Base-by-base conservation (phyloP, 768 basidiomycete genomes). In the Mycena haematopus region DNA sequence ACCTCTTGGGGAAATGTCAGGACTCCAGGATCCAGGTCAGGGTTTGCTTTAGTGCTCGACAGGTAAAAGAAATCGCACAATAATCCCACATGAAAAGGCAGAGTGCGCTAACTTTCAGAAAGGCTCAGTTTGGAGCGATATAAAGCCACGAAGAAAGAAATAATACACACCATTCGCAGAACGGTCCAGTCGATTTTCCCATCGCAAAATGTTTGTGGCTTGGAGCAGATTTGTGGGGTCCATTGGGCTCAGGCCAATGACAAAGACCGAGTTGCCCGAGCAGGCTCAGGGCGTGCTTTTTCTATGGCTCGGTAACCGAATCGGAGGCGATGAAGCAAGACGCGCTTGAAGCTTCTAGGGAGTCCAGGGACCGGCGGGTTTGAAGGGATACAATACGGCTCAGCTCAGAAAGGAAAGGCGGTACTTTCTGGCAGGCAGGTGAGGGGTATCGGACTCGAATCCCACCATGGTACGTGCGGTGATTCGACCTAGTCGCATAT, bases 1-100 rank as follows among this genome's bases (percentile, higher is more conserved):
- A 63, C 65, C 65, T 67, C 65, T 36, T 67, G 50, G 6, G 54
- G 45, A 52, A 67, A 67, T 15, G 65, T 67, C 9, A 63, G 55
- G 52, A 33, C 65, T 66, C 33, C 36, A 29, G 6, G 29, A 38
- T 0, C 27, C 6, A 0, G 3, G n/a, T 61, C 58, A 38, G 40
- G n/a, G 9, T 42, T 13, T 1, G 19, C 25, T 31, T n/a, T n/a
- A 7, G 27, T 13, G 14, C 5, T 21, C n/a, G 22, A n/a, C 44
- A 58, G 19, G n/a, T n/a, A 19, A 22, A 45, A 22, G 40, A 29
- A 25, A 13, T 10, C 57, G 54, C 38, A 67, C 65, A 35, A 35
- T 63, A 67, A 52, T 67, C 65, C 58, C 61, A 67, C 21, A 52
- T 27, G 15, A 63, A 60, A 31, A 67, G 62, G 36, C 58, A 60